These are phyloP conservation scores for Novymonas esmeraldas DNA, from an alignment of 208 protist species.

Conservation along the genomic window DNA sequence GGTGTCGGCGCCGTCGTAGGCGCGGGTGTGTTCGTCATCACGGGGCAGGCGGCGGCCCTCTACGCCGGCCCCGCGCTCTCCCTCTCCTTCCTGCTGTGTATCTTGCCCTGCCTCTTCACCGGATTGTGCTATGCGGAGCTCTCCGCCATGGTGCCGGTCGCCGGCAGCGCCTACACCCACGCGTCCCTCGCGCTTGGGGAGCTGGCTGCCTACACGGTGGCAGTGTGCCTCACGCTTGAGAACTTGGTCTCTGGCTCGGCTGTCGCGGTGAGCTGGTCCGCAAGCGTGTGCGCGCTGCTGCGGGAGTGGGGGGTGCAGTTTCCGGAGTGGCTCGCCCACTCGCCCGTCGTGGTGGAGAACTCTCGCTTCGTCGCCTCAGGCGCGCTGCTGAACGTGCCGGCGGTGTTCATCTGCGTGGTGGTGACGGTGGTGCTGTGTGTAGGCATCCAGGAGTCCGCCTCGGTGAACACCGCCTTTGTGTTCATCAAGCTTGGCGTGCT, in stretches of 20 bases:
- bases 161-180: slow-evolving; percentile 22
- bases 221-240: slow-evolving; percentile 20
- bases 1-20: slow-evolving; percentile 18
- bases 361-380: slow-evolving; percentile 13
- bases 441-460: slow-evolving; percentile 22
- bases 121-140: slow-evolving; percentile 25
- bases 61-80: slow-evolving; percentile 18
- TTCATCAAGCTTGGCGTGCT: slow-evolving; percentile 18
- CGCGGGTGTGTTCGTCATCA: slow-evolving; percentile 22
- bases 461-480: slow-evolving; percentile 26
- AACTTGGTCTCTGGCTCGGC: slow-evolving; percentile 21
- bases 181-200: slow-evolving; percentile 10
- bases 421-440: slow-evolving; percentile 18
- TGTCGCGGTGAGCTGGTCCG: slow-evolving; percentile 27
- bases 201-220: slow-evolving; percentile 28
- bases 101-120: slow-evolving; percentile 25
- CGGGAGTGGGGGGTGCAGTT: slow-evolving; percentile 21
- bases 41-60: slow-evolving; percentile 17
- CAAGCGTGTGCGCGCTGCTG: slow-evolving; percentile 22
- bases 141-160: slow-evolving; percentile 17
- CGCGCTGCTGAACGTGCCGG: slow-evolving; percentile 13
- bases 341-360: slow-evolving; percentile 2
- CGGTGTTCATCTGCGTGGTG: slow-evolving; percentile 17
- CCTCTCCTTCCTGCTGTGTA: slow-evolving; percentile 20
- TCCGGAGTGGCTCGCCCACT: slow-evolving; percentile 6